Conservation (phyloP, 768 basidiomycete species). For the Scleroderma bovista region DNA sequence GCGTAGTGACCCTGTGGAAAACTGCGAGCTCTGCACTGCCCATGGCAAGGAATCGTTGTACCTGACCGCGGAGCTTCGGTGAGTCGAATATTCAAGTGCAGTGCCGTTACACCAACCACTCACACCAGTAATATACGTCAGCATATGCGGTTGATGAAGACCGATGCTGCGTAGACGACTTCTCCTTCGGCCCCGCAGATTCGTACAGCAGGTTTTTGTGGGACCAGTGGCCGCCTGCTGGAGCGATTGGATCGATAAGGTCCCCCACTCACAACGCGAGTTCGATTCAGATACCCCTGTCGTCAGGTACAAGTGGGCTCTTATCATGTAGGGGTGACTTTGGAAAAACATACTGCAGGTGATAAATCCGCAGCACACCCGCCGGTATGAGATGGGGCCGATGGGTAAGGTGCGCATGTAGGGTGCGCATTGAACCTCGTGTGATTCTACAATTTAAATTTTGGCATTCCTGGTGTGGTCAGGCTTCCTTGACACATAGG, state of each 20-base stretch:
- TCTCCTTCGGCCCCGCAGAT: not conserved
- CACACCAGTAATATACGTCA: not conserved
- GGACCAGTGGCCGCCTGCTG: not conserved
- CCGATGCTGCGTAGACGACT: not conserved
- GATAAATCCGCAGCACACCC: not conserved
- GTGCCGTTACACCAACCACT: not conserved
- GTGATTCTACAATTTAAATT: not conserved
- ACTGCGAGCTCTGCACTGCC: not conserved
- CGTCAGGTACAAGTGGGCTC: not conserved
- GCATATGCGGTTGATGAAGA: not conserved
- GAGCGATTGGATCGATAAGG: not conserved
- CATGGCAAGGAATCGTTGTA: not conserved
- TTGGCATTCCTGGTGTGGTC: not conserved
- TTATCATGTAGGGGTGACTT: not conserved
- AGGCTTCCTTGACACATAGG: not conserved
- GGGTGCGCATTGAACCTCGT: not conserved
- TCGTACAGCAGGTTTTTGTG: not conserved
- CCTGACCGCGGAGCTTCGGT: not conserved
- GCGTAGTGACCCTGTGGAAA: slow-evolving; percentile 1
- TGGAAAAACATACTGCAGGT: not conserved
- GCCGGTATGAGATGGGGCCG: too few relatives aligned
- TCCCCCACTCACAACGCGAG: not conserved
- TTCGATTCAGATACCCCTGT: not conserved
- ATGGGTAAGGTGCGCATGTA: not conserved
- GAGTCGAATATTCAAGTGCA: not conserved